A percentile compares a stretch with the other conserved stretches of the same genome.
These are phyloP conservation scores for Cutaneotrichosporon daszewskae DNA, from an alignment of 1,284 basidiomycete genomes.

Conservation along the genomic window DNA sequence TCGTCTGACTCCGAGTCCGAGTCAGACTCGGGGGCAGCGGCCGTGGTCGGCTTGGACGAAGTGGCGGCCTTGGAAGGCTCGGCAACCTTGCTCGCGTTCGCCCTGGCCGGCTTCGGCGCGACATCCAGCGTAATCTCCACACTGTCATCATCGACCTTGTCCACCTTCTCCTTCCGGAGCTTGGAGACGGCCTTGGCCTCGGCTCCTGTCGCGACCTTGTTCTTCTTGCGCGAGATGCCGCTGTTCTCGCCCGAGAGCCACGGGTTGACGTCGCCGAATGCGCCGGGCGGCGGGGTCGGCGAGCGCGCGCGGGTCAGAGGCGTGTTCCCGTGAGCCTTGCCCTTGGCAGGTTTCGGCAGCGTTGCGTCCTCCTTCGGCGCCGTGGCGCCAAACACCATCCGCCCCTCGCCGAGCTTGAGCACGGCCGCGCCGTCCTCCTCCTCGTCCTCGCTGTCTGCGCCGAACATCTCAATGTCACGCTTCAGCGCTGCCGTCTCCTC, in stretches of 20 bases:
- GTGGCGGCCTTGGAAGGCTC: not conserved
- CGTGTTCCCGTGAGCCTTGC: not conserved
- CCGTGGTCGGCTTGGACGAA: slow-evolving; percentile 3
- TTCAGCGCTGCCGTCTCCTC: slow-evolving; percentile 65
- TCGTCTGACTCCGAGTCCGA: slow-evolving; percentile 54
- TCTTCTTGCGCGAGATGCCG: slow-evolving; percentile 59
- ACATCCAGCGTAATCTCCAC: slow-evolving; percentile 66
- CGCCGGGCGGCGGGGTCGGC: slow-evolving; percentile 7
- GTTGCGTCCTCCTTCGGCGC: not conserved
- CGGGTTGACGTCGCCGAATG: slow-evolving; percentile 54
- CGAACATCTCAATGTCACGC: slow-evolving; percentile 56
- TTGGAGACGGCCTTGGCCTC: slow-evolving; percentile 63
- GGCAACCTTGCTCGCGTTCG: slow-evolving; percentile 2
- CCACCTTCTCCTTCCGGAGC: slow-evolving; percentile 61
- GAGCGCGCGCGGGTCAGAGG: not conserved
- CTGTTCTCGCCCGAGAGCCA: slow-evolving; percentile 58
- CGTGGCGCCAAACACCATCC: slow-evolving; percentile 48
- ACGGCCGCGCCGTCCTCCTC: slow-evolving; percentile 36
- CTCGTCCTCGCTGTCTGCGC: slow-evolving; percentile 52
- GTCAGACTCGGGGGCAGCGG: slow-evolving; percentile 4
- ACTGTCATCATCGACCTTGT: slow-evolving; percentile 55
- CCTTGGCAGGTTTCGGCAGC: not conserved
- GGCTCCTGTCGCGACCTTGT: slow-evolving; percentile 59
- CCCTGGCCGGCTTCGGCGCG: slow-evolving; percentile 11
- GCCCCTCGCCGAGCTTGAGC: slow-evolving; percentile 48